Percentiles rank a stretch among this genome's conserved stretches.
Conservation (phyloP, 768 basidiomycete species). For the Leccinum rimulosum region DNA sequence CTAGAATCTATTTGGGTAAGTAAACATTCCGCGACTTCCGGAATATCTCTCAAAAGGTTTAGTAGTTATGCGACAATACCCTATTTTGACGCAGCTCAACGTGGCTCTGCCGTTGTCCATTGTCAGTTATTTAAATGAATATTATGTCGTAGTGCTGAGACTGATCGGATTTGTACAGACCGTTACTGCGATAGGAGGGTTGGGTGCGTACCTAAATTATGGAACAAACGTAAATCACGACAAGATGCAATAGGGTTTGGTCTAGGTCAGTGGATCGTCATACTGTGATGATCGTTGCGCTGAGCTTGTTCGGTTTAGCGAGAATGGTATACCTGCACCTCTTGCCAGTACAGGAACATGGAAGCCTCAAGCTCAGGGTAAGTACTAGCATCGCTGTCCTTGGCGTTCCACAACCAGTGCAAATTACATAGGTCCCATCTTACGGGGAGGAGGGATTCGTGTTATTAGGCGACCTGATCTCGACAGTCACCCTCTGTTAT, state of each 20-base stretch:
- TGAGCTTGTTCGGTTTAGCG: not conserved
- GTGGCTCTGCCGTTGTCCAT: not conserved
- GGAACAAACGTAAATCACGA: not conserved
- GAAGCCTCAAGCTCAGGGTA: not conserved
- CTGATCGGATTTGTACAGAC: not conserved
- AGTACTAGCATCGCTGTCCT: not conserved
- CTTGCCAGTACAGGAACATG: not conserved
- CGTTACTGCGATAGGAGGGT: conserved; percentile 1
- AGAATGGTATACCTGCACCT: not conserved
- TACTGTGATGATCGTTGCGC: not conserved
- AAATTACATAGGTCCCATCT: not conserved
- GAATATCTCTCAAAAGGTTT: not conserved
- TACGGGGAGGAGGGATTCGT: conserved; percentile 10
- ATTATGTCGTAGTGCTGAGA: not conserved
- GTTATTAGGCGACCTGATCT: conserved; percentile 6
- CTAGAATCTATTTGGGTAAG: conserved; percentile 9
- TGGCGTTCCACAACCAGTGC: not conserved
- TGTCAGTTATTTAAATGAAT: conserved; percentile 2
- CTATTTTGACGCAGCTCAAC: not conserved
- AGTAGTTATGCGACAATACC: conserved; percentile 7
- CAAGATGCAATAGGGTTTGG: conserved; percentile 1
- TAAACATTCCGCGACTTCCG: not conserved
- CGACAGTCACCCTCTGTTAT: conserved; percentile 7
- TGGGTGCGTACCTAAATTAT: conserved; percentile 1
- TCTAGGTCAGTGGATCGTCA: conserved; percentile 3